phyloP scores from a whole-genome alignment of 1,139 yeast species.

The Kodamaea ohmeri region DNA sequence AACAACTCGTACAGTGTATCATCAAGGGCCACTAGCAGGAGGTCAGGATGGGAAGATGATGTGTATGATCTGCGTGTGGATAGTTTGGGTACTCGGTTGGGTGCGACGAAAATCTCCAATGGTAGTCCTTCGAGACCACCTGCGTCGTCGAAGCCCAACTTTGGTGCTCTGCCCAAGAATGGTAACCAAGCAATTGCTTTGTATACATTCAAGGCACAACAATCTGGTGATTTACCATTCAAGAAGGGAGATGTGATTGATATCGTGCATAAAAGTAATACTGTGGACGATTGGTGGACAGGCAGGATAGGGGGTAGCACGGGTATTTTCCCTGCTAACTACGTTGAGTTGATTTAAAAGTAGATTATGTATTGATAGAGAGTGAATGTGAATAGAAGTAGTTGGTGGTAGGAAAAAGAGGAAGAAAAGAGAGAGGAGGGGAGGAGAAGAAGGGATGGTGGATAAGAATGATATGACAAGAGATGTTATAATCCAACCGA shows the following conservation, averaged over 20 bases:
- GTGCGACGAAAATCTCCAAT: constrained; percentile 28
- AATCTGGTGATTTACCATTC: constrained; percentile 86
- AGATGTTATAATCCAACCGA: neutral
- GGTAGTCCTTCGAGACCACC: constrained; percentile 41
- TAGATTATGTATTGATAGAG: neutral
- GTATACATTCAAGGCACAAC: constrained; percentile 86
- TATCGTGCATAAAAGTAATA: constrained; percentile 77
- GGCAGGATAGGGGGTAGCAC: constrained; percentile 79
- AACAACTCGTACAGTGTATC: constrained; percentile 3
- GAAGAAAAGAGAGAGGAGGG: neutral
- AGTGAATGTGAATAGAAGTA: neutral
- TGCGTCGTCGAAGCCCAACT: constrained; percentile 51
- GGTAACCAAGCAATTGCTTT: constrained; percentile 86
- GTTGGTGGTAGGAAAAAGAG: neutral
- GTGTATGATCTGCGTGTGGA: constrained; percentile 58
- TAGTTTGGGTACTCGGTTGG: constrained; percentile 31
- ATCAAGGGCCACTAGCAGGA: constrained; percentile 13
- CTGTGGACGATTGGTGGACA: constrained; percentile 98
- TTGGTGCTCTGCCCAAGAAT: constrained; percentile 39
- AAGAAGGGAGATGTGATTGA: constrained; percentile 94
- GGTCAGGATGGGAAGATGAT: constrained; percentile 80
- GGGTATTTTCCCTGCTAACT: constrained; percentile 97
- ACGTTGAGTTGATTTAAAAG: constrained; percentile 71
- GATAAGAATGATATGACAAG: neutral
- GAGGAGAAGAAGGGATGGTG: no score